Evolutionary conservation across 805 yeast species (phyloP), one percentile per base, ranked within the genome.

Genomic region (Wickerhamiella occidentalis): DNA sequence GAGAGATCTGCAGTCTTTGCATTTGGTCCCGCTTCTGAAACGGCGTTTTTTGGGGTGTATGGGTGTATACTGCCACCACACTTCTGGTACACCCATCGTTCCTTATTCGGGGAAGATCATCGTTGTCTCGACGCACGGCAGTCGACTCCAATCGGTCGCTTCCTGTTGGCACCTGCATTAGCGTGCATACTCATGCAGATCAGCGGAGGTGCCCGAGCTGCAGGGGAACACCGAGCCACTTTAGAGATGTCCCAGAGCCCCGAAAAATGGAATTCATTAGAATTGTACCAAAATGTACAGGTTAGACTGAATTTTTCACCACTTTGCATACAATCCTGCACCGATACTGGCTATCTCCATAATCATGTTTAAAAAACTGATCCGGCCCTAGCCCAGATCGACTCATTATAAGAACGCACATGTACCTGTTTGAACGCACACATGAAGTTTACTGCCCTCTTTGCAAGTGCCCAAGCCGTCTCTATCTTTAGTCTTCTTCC

Each of bases 371-470:
- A 9, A 9, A 25, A 25, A 25, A 25, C 9, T 9, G 9, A 25
- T 25, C 28, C 22, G 23, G 22, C 40, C 40, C 40, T 37, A 37
- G 18, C 40, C 40, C 40, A 9, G 23, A 22, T 11, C 6, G 40
- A 13, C 19, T 25, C 9, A 25, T 25, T 25, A 25, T 6, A n/a
- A 30, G 7, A 30, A 6, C 6, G 17, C 13, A 6, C 36, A n/a
- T 30, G 5, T 30, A 30, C 17, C 36, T 15, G 6, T 15, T n/a
- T 13, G 4, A 15, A 5, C 22, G 17, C 19, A 9, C 40, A 37
- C 13, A 44, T 44, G 47, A 30, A 44, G 47, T 44, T 44, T n/a
- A 6, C 30, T 15, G 13, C 40, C 23, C 40, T 35, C 23, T 19
- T 29, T n/a, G 17, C 37, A 15, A 25, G 23, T 15, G 47, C 40